Evolutionary conservation across 345 rosid genomes (phyloP).

Genomic region (Eucalyptus brandiana): DNA sequence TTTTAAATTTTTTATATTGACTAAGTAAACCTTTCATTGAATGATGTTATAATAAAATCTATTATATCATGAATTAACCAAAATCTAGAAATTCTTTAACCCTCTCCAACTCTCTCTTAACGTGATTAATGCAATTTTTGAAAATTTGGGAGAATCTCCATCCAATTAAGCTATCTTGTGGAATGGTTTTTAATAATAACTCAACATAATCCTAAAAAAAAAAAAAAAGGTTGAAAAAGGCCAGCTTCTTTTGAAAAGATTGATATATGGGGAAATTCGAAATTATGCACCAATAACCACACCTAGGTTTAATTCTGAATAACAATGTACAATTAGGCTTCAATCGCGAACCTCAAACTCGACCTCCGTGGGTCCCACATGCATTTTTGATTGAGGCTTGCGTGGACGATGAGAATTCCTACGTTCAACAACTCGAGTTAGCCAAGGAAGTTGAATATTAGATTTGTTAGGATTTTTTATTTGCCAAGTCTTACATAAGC

Average conservation of each 20-base stretch:
- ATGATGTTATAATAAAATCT: too few relatives aligned
- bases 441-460: not conserved
- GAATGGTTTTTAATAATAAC: not conserved
- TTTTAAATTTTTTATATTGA: too few relatives aligned
- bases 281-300: not conserved
- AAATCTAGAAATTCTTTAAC: not conserved
- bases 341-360: not conserved
- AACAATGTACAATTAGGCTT: not conserved
- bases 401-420: not conserved
- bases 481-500: too few relatives aligned
- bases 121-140: too few relatives aligned
- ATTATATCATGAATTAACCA: not conserved
- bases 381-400: not conserved
- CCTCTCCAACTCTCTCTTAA: not conserved
- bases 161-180: not conserved
- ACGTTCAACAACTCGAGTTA: not conserved
- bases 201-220: not conserved
- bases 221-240: not conserved
- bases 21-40: too few relatives aligned
- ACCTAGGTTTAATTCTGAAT: too few relatives aligned
- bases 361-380: accelerated
- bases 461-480: too few relatives aligned
- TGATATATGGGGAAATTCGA: not conserved
- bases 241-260: not conserved
- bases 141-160: not conserved